Conservation (phyloP, 805 yeast species). For the Candida chilensis region DNA sequence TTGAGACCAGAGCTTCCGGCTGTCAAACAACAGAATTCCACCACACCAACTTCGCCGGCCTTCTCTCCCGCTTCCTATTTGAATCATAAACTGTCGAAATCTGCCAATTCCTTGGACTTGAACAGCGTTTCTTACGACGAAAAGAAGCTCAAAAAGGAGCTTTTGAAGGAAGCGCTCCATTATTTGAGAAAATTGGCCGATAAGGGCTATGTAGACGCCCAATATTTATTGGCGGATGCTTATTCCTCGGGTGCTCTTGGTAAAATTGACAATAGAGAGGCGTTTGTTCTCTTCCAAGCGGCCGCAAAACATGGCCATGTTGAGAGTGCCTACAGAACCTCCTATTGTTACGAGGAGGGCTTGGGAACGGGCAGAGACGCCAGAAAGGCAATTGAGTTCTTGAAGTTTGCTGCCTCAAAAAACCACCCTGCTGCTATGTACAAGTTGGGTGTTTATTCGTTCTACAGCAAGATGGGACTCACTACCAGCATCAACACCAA, state of each 20-base stretch:
- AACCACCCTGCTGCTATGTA: conserved; percentile 97
- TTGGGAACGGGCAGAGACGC: conserved; percentile 87
- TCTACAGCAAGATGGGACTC: conserved; percentile 78
- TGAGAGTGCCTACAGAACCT: conserved; percentile 86
- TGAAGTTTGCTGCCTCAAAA: conserved; percentile 80
- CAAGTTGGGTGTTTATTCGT: conserved; percentile 81
- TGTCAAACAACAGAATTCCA: too few species aligned
- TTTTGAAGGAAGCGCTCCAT: conserved; percentile 68
- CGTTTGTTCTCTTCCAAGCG: conserved; percentile 67
- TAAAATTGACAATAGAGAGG: conserved; percentile 67
- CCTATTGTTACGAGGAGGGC: conserved; percentile 90
- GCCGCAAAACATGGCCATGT: conserved; percentile 94
- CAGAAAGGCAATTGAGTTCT: conserved; percentile 72
- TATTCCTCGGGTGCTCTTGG: conserved; percentile 80
- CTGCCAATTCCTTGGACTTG: conserved; percentile 10
- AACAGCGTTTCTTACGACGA: too few species aligned
- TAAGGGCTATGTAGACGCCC: conserved; percentile 83
- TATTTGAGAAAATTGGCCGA: conserved; percentile 67
- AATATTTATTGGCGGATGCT: conserved; percentile 86
- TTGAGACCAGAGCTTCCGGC: too few species aligned
- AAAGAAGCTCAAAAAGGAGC: conserved; percentile 34
- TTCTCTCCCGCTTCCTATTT: too few species aligned
- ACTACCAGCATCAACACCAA: conserved; percentile 58
- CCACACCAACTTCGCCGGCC: too few species aligned
- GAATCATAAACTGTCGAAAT: conserved; percentile 12